These are phyloP conservation scores for Earliella scabrosa DNA, from an alignment of 1,284 basidiomycete species.

Conservation along the genomic window DNA sequence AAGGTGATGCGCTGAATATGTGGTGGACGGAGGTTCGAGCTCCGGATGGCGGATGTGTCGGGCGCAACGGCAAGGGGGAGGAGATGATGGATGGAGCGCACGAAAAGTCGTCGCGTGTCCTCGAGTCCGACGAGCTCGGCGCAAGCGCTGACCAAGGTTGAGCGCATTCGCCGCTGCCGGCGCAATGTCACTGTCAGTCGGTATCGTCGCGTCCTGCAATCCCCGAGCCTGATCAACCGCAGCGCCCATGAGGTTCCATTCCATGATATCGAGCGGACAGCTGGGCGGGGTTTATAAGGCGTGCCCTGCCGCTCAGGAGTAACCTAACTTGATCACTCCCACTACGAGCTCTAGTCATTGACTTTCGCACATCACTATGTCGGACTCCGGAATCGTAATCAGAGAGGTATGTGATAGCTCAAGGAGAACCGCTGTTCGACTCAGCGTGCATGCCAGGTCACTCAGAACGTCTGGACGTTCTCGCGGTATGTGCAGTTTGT, in stretches of 20 bases:
- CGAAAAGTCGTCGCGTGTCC: no score
- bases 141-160: neutral
- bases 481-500: slow-evolving; percentile 10
- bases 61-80: neutral
- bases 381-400: slow-evolving; percentile 28
- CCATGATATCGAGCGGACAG: neutral
- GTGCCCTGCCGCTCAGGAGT: no score
- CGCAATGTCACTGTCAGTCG: neutral
- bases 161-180: neutral
- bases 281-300: no score
- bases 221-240: no score
- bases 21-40: neutral
- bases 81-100: neutral
- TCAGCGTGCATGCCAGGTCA: slow-evolving; percentile 9
- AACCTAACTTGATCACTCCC: no score
- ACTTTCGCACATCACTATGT: slow-evolving; percentile 8
- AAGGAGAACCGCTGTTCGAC: neutral
- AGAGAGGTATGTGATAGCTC: slow-evolving; percentile 16
- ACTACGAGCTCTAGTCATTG: neutral
- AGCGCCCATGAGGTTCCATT: no score
- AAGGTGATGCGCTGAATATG: neutral
- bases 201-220: no score
- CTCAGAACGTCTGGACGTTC: slow-evolving; percentile 25
- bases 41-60: neutral
- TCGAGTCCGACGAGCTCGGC: neutral